These are phyloP conservation scores for Pseudogymnoascus sp. DNA, from an alignment of 2,329 filamentous ascomycete genomes.

Conservation along the genomic window DNA sequence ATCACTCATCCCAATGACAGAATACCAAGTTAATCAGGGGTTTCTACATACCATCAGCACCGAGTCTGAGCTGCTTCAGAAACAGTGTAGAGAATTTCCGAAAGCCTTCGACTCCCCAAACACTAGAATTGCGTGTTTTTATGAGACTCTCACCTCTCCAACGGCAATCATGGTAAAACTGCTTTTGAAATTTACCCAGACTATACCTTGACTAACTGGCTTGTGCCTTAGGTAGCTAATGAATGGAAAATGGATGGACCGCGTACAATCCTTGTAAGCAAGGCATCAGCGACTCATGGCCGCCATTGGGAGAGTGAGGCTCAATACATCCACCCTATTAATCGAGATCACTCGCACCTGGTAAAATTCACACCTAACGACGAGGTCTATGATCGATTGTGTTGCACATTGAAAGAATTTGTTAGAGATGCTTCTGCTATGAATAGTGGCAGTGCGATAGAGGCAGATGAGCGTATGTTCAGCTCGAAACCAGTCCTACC, in stretches of 20 bases:
- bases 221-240: background rate
- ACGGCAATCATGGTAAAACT: conserved; percentile 16
- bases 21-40: conserved; percentile 11
- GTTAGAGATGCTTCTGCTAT: background rate
- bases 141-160: conserved; percentile 22
- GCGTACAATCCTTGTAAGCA: background rate
- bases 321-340: background rate
- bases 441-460: background rate
- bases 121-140: conserved; percentile 21
- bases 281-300: conserved; percentile 1
- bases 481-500: background rate
- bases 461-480: background rate
- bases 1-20: conserved; percentile 18
- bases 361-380: conserved; percentile 8
- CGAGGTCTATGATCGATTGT: background rate
- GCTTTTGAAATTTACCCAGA: background rate
- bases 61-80: background rate
- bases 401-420: background rate
- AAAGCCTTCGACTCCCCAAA: background rate
- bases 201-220: background rate
- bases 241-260: background rate
- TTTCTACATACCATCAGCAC: conserved; percentile 5
- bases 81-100: background rate
- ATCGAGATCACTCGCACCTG: conserved; percentile 8
- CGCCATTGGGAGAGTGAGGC: background rate